Evolutionary conservation across 805 yeast genomes (phyloP).

Genomic region (Spencermartinsiella europaea): DNA sequence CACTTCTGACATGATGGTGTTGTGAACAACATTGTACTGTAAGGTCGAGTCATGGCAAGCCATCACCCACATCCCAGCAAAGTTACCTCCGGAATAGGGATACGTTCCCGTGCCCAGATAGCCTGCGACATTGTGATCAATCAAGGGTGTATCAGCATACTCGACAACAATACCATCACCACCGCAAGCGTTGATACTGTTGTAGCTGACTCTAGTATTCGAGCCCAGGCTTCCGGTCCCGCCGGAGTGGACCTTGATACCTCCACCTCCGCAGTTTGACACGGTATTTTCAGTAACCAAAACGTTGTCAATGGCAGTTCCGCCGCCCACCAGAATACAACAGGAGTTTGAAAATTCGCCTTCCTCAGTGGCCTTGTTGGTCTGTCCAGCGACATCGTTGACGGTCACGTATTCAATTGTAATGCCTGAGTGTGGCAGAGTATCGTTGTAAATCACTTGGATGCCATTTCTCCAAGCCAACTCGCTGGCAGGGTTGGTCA

Average conservation of each 20-base stretch:
- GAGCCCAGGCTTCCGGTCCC: neutral
- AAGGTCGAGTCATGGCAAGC: neutral
- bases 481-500: constrained; percentile 3
- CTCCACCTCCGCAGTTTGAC: constrained; percentile 3
- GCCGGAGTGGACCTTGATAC: constrained; percentile 1
- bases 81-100: constrained; percentile 6
- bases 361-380: neutral
- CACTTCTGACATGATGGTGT: neutral
- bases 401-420: neutral
- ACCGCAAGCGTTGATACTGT: constrained; percentile 1
- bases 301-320: constrained; percentile 2
- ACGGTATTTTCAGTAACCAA: neutral
- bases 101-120: constrained; percentile 4
- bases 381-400: constrained; percentile 6
- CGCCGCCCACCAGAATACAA: neutral
- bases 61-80: constrained; percentile 6
- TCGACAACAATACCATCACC: constrained; percentile 3
- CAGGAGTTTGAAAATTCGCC: neutral
- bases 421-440: neutral
- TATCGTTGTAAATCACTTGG: neutral
- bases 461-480: neutral
- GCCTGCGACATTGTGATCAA: constrained; percentile 1
- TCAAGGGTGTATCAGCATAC: neutral
- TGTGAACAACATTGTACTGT: constrained; percentile 5
- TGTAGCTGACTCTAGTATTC: neutral